Percentiles rank a stretch among this genome's conserved stretches.
Evolutionary conservation across 352 stramenopile genomes (phyloP).

Genomic region (Pythium monospermum): DNA sequence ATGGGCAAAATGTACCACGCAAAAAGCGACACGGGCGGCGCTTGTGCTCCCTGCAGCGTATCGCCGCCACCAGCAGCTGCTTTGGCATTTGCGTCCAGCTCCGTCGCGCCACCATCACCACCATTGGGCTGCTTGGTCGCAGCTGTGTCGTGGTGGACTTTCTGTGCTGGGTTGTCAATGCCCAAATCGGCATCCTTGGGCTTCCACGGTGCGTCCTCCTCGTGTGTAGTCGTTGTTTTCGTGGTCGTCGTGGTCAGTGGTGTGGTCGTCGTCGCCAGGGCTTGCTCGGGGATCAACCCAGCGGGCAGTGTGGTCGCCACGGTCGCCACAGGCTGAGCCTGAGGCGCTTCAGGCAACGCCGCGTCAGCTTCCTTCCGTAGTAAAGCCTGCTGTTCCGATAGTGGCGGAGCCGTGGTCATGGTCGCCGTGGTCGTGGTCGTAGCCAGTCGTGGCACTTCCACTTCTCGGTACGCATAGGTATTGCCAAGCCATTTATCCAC

Average conservation of each 20-base stretch:
- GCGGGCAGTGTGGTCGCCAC: constrained; percentile 2
- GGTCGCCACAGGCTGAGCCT: constrained; percentile 11
- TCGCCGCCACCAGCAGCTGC: constrained; percentile 30
- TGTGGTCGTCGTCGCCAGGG: no score
- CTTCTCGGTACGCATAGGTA: constrained; percentile 60
- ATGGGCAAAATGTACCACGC: constrained; percentile 78
- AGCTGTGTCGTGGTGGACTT: constrained; percentile 9
- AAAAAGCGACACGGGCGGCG: constrained; percentile 66
- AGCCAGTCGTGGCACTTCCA: constrained; percentile 32
- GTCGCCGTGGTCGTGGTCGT: constrained; percentile 7
- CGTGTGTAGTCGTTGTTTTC: constrained; percentile 12
- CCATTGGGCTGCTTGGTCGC: constrained; percentile 33
- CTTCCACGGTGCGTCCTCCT: constrained; percentile 36
- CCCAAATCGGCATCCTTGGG: constrained; percentile 64
- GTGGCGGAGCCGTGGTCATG: background rate
- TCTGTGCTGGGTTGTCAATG: constrained; percentile 63
- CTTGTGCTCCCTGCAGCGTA: constrained; percentile 34
- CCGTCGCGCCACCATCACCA: constrained; percentile 27
- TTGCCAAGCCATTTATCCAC: constrained; percentile 72
- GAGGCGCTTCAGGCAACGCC: constrained; percentile 10
- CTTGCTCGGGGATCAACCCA: no score
- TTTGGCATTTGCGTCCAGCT: constrained; percentile 30
- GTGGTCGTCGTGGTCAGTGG: no score
- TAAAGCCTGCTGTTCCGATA: background rate
- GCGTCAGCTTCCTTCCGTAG: constrained; percentile 21